Base-by-base conservation (phyloP, 208 protist genomes). In the Trypanosoma cruzi region DNA sequence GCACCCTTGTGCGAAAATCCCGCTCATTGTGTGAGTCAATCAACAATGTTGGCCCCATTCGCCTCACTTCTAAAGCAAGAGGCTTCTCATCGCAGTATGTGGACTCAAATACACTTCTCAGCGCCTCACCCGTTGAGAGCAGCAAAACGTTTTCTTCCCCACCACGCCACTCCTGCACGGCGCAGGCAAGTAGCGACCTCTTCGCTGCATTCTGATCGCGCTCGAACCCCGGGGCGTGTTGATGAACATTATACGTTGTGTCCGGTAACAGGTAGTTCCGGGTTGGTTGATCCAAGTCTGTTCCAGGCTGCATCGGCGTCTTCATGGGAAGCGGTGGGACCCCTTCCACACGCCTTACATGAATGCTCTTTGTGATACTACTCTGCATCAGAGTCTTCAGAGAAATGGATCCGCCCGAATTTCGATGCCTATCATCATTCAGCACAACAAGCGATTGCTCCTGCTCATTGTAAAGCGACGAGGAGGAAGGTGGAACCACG, bases 211-310 rank as follows among this genome's bases (percentile, higher is more conserved):
- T 69, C 36, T 80, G 73, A 71, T 96, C 79, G 1, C 86, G 80
- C 68, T 82, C 42, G 62, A 94, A 95, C 5, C 92, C 92, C 0
- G 88, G 92, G 0, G 85, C 88, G 67, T 92, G 77, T 46, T 90
- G 87, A 64, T 94, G 88, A 4, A 93, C 36, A 77, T 90, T 89
- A 74, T 90, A 81, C 42, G 71, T 61, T 14, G 74, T 53, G 65
- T 94, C 92, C 5, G 89, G 66, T 2, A 79, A 78, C 13, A 96
- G 76, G 73, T 91, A 96, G 64, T 79, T 95, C 64, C 81, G 57
- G 10, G 92, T 77, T 11, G 89, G 83, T 7, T 67, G 20, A 76
- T 93, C 90, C 2, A 96, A 60, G 73, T 94, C 79, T 16, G 88
- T 94, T 55, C 87, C 87, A 1, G 69, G 36, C 1, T 64, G 40